Evolutionary conservation across 2,329 filamentous ascomycete genomes (phyloP).

Genomic region (Aspergillus pseudotamarii): DNA sequence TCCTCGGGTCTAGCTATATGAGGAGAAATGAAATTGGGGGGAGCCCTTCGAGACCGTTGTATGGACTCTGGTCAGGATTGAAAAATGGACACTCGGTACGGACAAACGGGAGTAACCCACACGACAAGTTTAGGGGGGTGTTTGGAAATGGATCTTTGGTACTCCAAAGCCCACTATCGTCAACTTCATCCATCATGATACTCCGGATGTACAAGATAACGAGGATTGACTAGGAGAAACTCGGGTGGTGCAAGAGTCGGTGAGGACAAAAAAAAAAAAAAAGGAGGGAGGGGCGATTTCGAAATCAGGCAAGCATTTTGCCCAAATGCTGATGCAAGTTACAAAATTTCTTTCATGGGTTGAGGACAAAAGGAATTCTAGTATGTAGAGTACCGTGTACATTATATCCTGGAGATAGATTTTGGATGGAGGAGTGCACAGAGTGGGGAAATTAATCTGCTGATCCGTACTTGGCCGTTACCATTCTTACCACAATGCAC

Average conservation of each 20-base stretch:
- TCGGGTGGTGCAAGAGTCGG: conserved; percentile 9
- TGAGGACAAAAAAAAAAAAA: conserved; percentile 3
- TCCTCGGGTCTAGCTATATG: neutral
- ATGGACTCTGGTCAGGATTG: neutral
- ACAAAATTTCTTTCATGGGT: conserved; percentile 6
- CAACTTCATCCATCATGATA: neutral
- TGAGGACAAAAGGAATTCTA: conserved; percentile 15
- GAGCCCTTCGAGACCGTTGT: neutral
- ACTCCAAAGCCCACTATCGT: neutral
- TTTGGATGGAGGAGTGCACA: conserved; percentile 16
- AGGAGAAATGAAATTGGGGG: neutral
- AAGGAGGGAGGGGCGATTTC: neutral
- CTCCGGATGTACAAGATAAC: neutral
- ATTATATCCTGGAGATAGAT: conserved; percentile 26
- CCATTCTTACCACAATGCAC: conserved; percentile 8
- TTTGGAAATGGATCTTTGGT: neutral
- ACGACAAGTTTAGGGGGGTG: neutral
- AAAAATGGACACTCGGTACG: neutral
- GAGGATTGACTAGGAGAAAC: neutral
- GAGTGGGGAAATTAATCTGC: conserved; percentile 22
- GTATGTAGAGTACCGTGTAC: conserved; percentile 29
- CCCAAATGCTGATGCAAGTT: conserved; percentile 3
- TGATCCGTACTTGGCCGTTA: conserved; percentile 16
- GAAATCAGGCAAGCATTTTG: conserved; percentile 1
- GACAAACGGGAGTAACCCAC: conserved; percentile 4